Conservation (phyloP, 371 early-diverging fungal species). For the Dipsacomyces acuminosporus region DNA sequence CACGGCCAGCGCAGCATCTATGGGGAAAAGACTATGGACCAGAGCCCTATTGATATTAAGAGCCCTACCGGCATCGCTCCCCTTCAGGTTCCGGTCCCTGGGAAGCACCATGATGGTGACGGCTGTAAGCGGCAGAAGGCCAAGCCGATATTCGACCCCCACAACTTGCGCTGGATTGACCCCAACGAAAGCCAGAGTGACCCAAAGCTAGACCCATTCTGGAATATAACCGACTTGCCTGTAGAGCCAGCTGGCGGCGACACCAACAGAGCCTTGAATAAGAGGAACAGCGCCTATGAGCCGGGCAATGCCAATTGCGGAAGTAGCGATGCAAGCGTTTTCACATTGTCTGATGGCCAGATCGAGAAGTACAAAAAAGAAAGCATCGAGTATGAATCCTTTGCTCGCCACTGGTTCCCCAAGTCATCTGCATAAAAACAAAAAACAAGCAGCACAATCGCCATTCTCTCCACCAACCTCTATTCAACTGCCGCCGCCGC, state of each 20-base stretch:
- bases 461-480: no score
- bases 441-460: no score
- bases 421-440: slow-evolving; percentile 15
- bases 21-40: no score
- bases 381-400: slow-evolving; percentile 37
- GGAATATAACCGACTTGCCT: slow-evolving; percentile 40
- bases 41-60: no score
- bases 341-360: slow-evolving; percentile 36
- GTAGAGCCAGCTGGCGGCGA: slow-evolving; percentile 24
- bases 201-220: slow-evolving; percentile 22
- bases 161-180: slow-evolving; percentile 40
- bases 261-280: no score
- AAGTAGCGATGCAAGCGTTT: slow-evolving; percentile 16
- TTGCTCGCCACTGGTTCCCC: slow-evolving; percentile 44
- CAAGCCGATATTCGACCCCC: slow-evolving; percentile 40
- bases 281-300: no score
- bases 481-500: no score
- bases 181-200: slow-evolving; percentile 28
- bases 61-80: no score
- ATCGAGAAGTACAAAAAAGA: slow-evolving; percentile 30
- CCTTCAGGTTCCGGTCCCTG: no score
- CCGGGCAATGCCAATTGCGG: no score
- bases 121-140: not conserved
- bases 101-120: no score
- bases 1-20: no score